Conservation (phyloP, 1,284 basidiomycete species). For the Pseudozyma flocculosa region DNA sequence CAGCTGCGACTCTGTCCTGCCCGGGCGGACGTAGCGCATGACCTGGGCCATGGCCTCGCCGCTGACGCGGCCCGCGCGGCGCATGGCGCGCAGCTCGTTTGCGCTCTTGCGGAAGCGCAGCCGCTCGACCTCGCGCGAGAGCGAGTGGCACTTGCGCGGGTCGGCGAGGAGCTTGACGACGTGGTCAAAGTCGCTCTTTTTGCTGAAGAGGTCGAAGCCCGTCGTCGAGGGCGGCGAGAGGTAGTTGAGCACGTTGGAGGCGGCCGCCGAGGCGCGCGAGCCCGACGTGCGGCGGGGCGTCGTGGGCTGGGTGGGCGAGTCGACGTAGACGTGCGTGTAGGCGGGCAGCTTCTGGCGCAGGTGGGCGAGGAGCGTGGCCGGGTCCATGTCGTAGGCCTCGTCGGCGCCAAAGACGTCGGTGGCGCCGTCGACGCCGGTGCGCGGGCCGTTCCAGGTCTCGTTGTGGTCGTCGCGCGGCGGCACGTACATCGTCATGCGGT, state of each 20-base stretch:
- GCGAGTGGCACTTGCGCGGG: slow-evolving; percentile 43
- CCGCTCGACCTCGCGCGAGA: slow-evolving; percentile 43
- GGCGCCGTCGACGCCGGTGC: slow-evolving; percentile 56
- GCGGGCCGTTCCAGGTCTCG: slow-evolving; percentile 90
- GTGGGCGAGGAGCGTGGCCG: slow-evolving; percentile 32
- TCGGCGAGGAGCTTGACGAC: slow-evolving; percentile 50
- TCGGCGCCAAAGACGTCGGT: slow-evolving; percentile 55
- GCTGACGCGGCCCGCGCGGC: slow-evolving; percentile 44
- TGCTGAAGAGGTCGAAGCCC: slow-evolving; percentile 45
- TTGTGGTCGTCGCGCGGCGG: slow-evolving; percentile 72
- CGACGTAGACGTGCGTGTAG: slow-evolving; percentile 51
- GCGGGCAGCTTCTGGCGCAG: slow-evolving; percentile 41
- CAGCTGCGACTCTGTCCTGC: slow-evolving; percentile 41
- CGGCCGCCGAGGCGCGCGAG: slow-evolving; percentile 7
- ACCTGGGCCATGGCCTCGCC: slow-evolving; percentile 50
- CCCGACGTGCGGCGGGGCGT: slow-evolving; percentile 36
- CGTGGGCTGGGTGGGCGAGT: slow-evolving; percentile 39
- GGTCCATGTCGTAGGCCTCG: slow-evolving; percentile 43
- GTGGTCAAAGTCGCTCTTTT: slow-evolving; percentile 54
- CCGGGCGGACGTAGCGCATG: slow-evolving; percentile 44
- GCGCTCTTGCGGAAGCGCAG: slow-evolving; percentile 46
- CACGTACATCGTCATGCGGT: slow-evolving; percentile 82
- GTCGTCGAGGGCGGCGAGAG: slow-evolving; percentile 47
- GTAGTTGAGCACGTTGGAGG: slow-evolving; percentile 48
- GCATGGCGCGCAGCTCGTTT: slow-evolving; percentile 54